These are phyloP conservation scores for Musa balbisiana DNA, from an alignment of 202 grass and related monocot species.

Conservation along the genomic window DNA sequence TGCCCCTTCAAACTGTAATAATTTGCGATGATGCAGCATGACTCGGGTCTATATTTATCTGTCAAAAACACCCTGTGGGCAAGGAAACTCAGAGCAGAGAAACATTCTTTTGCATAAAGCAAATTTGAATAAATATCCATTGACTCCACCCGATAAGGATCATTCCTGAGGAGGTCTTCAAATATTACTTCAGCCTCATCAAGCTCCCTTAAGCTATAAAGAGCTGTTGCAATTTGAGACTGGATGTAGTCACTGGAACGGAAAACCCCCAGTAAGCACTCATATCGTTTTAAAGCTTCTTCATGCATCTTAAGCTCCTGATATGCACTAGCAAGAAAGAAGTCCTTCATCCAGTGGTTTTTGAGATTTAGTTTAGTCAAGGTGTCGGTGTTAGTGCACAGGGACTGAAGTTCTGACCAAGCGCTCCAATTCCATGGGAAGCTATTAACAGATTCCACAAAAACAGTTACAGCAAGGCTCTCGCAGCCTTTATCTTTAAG, in stretches of 20 bases:
- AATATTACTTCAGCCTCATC: constrained; percentile 96
- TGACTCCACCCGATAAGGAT: constrained; percentile 92
- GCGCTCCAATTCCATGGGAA: constrained; percentile 99
- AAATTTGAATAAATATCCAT: constrained; percentile 97
- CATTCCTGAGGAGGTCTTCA: constrained; percentile 86
- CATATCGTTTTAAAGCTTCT: constrained; percentile 85
- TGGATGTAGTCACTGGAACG: constrained; percentile 81
- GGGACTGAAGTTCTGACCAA: constrained; percentile 78
- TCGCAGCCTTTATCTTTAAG: constrained; percentile 82
- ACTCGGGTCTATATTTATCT: constrained; percentile 90
- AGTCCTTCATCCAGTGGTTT: constrained; percentile 99
- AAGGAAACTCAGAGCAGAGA: constrained; percentile 83
- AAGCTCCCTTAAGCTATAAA: constrained; percentile 82
- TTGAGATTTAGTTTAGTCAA: constrained; percentile 78
- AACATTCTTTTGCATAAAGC: constrained; percentile 92
- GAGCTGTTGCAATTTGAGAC: constrained; percentile 89
- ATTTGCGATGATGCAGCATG: constrained; percentile 94
- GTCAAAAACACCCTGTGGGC: constrained; percentile 95
- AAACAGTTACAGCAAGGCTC: constrained; percentile 45
- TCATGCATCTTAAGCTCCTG: constrained; percentile 91
- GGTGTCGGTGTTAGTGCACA: constrained; percentile 76
- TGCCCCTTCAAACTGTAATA: constrained; percentile 96
- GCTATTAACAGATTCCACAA: constrained; percentile 86
- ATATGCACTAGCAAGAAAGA: constrained; percentile 86
- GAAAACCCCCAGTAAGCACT: constrained; percentile 57